phyloP scores from a whole-genome alignment of 805 yeast genomes.

The Metschnikowia peoriensis region DNA sequence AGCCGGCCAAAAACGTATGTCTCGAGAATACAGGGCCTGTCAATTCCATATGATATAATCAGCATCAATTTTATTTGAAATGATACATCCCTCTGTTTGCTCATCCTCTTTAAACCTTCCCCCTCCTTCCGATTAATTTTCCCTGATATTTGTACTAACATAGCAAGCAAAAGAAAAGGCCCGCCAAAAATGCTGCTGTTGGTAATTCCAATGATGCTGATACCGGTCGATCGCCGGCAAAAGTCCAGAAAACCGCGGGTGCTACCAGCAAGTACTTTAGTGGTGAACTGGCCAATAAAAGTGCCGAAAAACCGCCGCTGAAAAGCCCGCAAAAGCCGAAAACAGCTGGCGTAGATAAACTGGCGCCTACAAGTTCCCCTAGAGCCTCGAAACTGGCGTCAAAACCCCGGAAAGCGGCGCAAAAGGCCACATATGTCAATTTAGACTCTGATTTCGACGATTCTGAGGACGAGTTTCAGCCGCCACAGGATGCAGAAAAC shows the following conservation, averaged over 20 bases:
- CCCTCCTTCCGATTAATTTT: neutral
- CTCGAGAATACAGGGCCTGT: neutral
- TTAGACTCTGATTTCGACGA: slow-evolving; percentile 21
- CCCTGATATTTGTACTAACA: neutral
- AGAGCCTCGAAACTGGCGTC: neutral
- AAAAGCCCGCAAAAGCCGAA: neutral
- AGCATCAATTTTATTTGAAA: too few species aligned
- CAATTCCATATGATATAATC: neutral
- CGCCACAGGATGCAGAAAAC: slow-evolving; percentile 19
- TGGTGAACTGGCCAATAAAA: neutral
- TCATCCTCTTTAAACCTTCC: too few species aligned
- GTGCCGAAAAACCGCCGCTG: neutral
- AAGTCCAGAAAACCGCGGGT: slow-evolving; percentile 9
- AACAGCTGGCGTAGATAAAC: neutral
- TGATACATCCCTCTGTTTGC: neutral
- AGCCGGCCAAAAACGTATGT: slow-evolving; percentile 11
- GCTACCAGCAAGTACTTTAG: slow-evolving; percentile 13
- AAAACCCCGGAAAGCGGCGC: slow-evolving; percentile 13
- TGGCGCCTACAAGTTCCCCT: neutral
- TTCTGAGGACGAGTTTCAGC: slow-evolving; percentile 25
- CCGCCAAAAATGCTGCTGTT: slow-evolving; percentile 1
- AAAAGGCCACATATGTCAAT: slow-evolving; percentile 13
- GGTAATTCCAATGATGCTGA: neutral
- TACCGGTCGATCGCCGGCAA: neutral
- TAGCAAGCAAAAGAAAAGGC: slow-evolving; percentile 5